Base-by-base conservation (phyloP, 345 rosid genomes). In the Camelina neglecta region DNA sequence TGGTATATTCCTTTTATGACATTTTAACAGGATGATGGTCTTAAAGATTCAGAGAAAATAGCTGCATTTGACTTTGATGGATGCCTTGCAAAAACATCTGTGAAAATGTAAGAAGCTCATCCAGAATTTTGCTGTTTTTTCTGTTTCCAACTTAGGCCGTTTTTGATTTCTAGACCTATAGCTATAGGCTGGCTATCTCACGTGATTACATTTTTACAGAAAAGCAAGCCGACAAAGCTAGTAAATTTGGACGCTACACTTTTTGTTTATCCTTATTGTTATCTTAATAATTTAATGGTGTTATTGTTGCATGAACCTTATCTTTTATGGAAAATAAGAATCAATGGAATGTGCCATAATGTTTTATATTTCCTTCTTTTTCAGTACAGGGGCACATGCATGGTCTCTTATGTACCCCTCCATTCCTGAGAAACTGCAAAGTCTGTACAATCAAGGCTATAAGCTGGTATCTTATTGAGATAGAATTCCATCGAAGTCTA, bases 21-120 rank as follows among this genome's bases (percentile, higher is more conserved):
- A 49, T 67, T 7, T 74, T 68, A 38, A 67, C 60, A 93, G 98
- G 98, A 86, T 75, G 97, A 86, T 55, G 96, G 83, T 81, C 93
- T 89, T 42, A 83, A 62, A 42, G 96, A 85, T 75, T 94, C 98
- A 47, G 83, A 80, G 63, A 94, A 87, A 81, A 86, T 94, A 54
- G 98, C 98, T 60, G 97, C 97, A 44, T 94, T 94, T 86, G 98
- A 94, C 81, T 94, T 94, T 75, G 98, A 94, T 84, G 97, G 97
- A 71, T 89, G 97, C 83, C 97, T 94, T 29, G 98, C 83, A 38
- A 89, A 90, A 57, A 92, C 98, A 33, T 84, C 89, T 60, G 91
- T 92, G 51, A 92, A 81, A 81, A 88, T 85, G 98, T 89, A 85
- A 78, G 78, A 45, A 55, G 38, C 56, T 0, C n/a, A 41, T 53